Base-by-base conservation (phyloP, 1,139 yeast genomes). In the Diutina neorugosa region DNA sequence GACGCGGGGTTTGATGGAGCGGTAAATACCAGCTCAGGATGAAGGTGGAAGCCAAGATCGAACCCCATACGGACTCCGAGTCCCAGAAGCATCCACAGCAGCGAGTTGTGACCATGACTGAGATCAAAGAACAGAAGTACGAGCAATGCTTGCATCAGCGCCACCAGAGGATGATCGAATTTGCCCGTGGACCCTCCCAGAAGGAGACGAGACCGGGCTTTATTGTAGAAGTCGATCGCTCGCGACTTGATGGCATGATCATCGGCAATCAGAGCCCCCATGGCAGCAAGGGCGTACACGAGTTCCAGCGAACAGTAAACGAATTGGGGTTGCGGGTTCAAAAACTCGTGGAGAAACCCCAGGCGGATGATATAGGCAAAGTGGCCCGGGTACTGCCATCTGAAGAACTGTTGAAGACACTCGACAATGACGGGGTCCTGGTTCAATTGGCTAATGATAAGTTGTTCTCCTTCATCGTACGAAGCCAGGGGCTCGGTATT, bases 61-160 rank as follows among this genome's bases (percentile, higher is more conserved):
- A 55, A 58, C 6, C 60, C 60, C 60, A 58, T 57, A 3, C 60
- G 54, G 19, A 57, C 53, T 4, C 59, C 60, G 57, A 58, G 55
- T 9, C 60, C 60, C 2, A 58, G 53, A 25, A 58, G 52, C 60
- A 58, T 58, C 60, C 60, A 58, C 41, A 57, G 55, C 11, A 59
- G 57, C 11, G 58, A 55, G 9, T 58, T 57, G 48, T 58, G 55
- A 3, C 59, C 60, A n/a, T 58, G 59, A 7, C 60, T 58, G 3
- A 58, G 55, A 51, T 58, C 60, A 27, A 55, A 58, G n/a, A 58
- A 53, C 2, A 57, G 53, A 11, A 58, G 54, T 31, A 59, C 56
- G 5, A 58, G 56, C 42, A 58, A 52, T 1, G 60, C 59, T 50
- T 58, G 60, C 12, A 58, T 48, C 7, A 59, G 57, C 25, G 53